These are phyloP conservation scores for Trypanosoma brucei DNA, from an alignment of 208 protist species.

Conservation along the genomic window DNA sequence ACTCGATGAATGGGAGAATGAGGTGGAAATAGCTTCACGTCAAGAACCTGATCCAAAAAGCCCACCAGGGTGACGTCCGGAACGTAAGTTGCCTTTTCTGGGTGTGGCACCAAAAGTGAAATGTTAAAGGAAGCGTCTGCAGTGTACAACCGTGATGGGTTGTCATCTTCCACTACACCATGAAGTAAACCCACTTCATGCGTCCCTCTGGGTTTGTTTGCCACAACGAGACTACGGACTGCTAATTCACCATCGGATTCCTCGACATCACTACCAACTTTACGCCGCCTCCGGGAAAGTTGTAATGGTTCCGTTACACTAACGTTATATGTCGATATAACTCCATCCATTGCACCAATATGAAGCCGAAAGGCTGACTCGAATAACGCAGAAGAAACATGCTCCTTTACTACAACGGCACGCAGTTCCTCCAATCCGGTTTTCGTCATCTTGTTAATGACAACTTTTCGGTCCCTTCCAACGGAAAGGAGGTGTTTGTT, in stretches of 20 bases:
- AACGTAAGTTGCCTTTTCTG: conserved; percentile 22
- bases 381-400: conserved; percentile 59
- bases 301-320: conserved; percentile 45
- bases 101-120: conserved; percentile 19
- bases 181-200: conserved; percentile 22
- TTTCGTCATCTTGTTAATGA: conserved; percentile 30
- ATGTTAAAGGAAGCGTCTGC: conserved; percentile 83
- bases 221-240: conserved; percentile 57
- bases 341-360: conserved; percentile 66
- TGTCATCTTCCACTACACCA: conserved; percentile 25
- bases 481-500: conserved; percentile 57
- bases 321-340: conserved; percentile 64
- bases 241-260: conserved; percentile 53
- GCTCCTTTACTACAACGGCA: conserved; percentile 76
- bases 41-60: conserved; percentile 85
- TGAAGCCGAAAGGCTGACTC: conserved; percentile 49
- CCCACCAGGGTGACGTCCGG: conserved; percentile 52
- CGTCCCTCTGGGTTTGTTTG: conserved; percentile 41
- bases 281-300: conserved; percentile 38
- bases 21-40: conserved; percentile 64
- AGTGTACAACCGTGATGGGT: conserved; percentile 36
- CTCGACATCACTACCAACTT: conserved; percentile 32
- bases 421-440: conserved; percentile 42
- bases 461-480: conserved; percentile 73
- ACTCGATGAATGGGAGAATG: conserved; percentile 38